phyloP scores from a whole-genome alignment of 1,284 basidiomycete species.

The Pyrrhoderma noxium region DNA sequence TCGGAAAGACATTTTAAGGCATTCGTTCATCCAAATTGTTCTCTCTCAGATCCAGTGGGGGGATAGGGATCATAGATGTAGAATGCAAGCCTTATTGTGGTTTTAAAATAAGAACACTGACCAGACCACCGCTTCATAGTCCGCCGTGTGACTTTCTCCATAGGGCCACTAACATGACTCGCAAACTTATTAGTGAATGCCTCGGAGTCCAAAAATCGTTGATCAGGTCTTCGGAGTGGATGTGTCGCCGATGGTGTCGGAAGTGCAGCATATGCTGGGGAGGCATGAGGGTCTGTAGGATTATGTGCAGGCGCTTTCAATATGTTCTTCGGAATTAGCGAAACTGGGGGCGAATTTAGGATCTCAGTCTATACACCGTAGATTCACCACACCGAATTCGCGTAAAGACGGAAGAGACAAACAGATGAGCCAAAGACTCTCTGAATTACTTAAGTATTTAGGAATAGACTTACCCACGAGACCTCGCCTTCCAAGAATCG shows the following conservation, averaged over 20 bases:
- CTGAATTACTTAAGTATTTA: not conserved
- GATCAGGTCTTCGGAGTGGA: conserved; percentile 82
- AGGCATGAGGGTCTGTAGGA: conserved; percentile 74
- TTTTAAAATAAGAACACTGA: conserved; percentile 29
- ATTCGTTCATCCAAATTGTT: no score
- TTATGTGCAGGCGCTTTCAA: conserved; percentile 93
- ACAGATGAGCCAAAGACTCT: not conserved
- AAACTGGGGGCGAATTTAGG: conserved; percentile 85
- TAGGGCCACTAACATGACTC: conserved; percentile 80
- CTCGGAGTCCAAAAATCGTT: conserved; percentile 94
- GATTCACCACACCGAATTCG: not conserved
- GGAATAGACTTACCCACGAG: conserved; percentile 73
- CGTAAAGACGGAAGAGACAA: not conserved
- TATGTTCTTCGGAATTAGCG: conserved; percentile 89
- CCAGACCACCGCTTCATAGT: conserved; percentile 92
- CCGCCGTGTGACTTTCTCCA: conserved; percentile 94
- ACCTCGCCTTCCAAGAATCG: conserved; percentile 93
- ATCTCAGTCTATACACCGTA: conserved; percentile 67
- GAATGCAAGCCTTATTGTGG: no score
- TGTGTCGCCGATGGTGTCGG: conserved; percentile 86
- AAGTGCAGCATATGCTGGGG: conserved; percentile 74
- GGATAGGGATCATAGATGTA: no score
- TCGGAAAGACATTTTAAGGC: no score
- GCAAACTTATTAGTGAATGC: conserved; percentile 96
- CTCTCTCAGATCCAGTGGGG: no score